A percentile compares a stretch with the other conserved stretches of the same genome.
These are phyloP conservation scores for Chytriomyces hyalinus DNA, from an alignment of 192 early-diverging fungal genomes.

Conservation along the genomic window DNA sequence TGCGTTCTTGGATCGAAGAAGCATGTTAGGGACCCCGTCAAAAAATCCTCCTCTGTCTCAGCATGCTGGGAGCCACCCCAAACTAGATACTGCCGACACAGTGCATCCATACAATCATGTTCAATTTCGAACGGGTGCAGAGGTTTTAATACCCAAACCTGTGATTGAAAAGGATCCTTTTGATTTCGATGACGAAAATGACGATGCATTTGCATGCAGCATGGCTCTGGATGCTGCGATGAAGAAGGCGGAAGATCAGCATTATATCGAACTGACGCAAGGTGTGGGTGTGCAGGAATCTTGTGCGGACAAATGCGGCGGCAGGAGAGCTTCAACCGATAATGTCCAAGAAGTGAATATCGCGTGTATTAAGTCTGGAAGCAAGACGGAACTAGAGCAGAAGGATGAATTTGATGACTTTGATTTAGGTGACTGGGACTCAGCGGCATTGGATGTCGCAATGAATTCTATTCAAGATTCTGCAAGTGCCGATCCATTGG, in stretches of 20 bases:
- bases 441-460: slow-evolving; percentile 12
- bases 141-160: background rate
- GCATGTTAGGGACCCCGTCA: no score
- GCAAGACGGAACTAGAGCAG: background rate
- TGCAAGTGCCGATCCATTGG: background rate
- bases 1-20: no score
- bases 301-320: background rate
- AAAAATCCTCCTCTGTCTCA: no score
- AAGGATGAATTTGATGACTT: slow-evolving; percentile 25
- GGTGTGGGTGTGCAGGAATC: background rate
- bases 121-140: no score
- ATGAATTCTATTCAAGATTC: slow-evolving; percentile 10
- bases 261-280: background rate
- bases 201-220: slow-evolving; percentile 24
- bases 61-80: no score
- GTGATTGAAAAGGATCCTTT: background rate
- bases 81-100: no score
- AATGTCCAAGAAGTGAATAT: background rate
- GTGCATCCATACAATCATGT: no score
- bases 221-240: slow-evolving; percentile 32
- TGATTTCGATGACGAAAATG: slow-evolving; percentile 9
- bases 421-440: slow-evolving; percentile 7
- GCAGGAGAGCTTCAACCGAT: no score
- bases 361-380: background rate
- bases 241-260: background rate